These are phyloP conservation scores for Peniophora sp. DNA, from an alignment of 1,284 basidiomycete species.

Conservation along the genomic window DNA sequence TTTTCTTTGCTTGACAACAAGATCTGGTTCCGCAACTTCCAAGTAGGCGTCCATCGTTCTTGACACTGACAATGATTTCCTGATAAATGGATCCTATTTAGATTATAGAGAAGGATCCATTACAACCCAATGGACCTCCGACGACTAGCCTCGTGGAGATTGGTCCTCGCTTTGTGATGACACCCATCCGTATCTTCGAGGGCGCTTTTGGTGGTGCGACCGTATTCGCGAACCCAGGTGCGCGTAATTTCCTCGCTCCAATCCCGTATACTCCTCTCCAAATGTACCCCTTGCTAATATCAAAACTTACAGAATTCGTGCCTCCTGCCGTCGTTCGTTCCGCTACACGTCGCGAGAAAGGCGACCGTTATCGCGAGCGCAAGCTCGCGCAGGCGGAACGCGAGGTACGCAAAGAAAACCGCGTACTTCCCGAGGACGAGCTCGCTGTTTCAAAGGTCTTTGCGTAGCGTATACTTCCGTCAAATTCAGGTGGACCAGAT, in stretches of 20 bases:
- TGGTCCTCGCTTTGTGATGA: slow-evolving; percentile 94
- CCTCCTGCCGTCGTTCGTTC: slow-evolving; percentile 82
- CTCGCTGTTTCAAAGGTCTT: slow-evolving; percentile 87
- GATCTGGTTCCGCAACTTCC: slow-evolving; percentile 99
- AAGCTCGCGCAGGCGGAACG: slow-evolving; percentile 75
- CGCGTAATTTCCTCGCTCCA: slow-evolving; percentile 15
- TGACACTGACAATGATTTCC: not conserved
- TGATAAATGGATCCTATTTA: slow-evolving; percentile 19
- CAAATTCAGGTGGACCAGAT: not conserved
- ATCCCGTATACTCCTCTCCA: too few species aligned
- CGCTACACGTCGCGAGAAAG: slow-evolving; percentile 63
- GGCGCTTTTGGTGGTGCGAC: slow-evolving; percentile 94
- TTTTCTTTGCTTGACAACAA: slow-evolving; percentile 96
- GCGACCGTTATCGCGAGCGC: slow-evolving; percentile 72
- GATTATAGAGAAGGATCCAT: slow-evolving; percentile 76
- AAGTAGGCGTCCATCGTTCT: slow-evolving; percentile 40
- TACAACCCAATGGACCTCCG: slow-evolving; percentile 67
- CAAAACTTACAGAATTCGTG: slow-evolving; percentile 65
- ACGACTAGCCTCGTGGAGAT: slow-evolving; percentile 86
- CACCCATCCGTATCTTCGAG: slow-evolving; percentile 97
- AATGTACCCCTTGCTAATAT: not conserved
- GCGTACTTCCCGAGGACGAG: slow-evolving; percentile 69
- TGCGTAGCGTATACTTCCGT: slow-evolving; percentile 35
- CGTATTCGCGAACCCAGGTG: slow-evolving; percentile 93
- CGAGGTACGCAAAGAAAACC: slow-evolving; percentile 56